A percentile compares a stretch with the other conserved stretches of the same genome.
phyloP scores from a whole-genome alignment of 305 asterid species.

The Fraxinus latifolia region DNA sequence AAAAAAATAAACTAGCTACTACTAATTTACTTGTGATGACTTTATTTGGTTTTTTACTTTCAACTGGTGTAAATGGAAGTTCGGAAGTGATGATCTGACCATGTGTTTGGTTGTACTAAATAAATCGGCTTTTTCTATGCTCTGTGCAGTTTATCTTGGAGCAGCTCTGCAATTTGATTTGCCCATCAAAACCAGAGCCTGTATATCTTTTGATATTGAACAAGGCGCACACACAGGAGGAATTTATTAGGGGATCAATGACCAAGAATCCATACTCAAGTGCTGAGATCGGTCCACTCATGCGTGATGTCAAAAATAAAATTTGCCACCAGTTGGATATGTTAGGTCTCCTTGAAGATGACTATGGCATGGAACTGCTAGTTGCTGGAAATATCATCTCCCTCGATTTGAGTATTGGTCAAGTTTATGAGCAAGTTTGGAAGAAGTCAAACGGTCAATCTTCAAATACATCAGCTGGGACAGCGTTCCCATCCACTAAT shows the following conservation, averaged over 20 bases:
- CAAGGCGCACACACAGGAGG: constrained; percentile 98
- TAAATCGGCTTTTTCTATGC: constrained; percentile 18
- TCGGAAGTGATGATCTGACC: constrained; percentile 4
- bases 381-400: constrained; percentile 95
- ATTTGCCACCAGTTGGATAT: constrained; percentile 98
- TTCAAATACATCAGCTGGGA: constrained; percentile 59
- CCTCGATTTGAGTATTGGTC: constrained; percentile 90
- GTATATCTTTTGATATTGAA: constrained; percentile 75
- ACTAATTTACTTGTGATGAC: constrained; percentile 8
- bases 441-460: constrained; percentile 81
- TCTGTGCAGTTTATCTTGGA: constrained; percentile 88
- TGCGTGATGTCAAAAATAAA: constrained; percentile 99
- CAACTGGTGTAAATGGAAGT: neutral
- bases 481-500: constrained; percentile 60
- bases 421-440: constrained; percentile 97
- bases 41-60: constrained; percentile 10
- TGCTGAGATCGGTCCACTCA: constrained; percentile 94
- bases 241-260: constrained; percentile 99
- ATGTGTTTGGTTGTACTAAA: constrained; percentile 17
- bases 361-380: constrained; percentile 95
- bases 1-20: neutral
- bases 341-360: constrained; percentile 91
- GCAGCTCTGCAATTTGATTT: constrained; percentile 95
- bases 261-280: constrained; percentile 98
- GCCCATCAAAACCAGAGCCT: constrained; percentile 92